Conservation (phyloP, 441 rosid species). For the Arabidopsis hybrid region DNA sequence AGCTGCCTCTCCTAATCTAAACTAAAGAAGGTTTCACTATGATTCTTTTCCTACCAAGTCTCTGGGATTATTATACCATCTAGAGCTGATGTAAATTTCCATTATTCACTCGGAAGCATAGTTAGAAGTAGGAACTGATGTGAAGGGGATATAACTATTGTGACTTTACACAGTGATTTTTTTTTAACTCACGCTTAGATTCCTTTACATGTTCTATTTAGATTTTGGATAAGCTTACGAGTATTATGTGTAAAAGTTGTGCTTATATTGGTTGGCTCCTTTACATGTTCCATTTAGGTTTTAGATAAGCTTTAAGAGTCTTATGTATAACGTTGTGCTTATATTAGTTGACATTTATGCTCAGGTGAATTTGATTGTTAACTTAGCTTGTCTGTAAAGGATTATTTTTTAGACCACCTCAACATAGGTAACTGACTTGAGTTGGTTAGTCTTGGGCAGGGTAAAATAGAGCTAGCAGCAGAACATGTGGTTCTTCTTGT, state of each 20-base stretch:
- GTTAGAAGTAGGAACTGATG: background rate
- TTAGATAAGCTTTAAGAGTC: slow-evolving; percentile 12
- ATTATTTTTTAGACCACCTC: background rate
- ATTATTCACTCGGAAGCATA: background rate
- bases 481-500: slow-evolving; percentile 6
- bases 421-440: background rate
- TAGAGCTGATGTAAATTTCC: background rate
- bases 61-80: background rate
- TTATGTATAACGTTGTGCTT: background rate
- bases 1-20: background rate
- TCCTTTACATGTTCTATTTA: background rate
- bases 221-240: background rate
- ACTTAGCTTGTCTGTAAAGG: background rate
- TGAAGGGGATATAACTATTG: background rate
- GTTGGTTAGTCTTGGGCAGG: background rate
- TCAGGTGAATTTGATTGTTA: background rate
- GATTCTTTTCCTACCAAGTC: background rate
- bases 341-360: slow-evolving; percentile 4
- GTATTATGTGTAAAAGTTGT: slow-evolving; percentile 3
- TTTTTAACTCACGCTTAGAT: background rate
- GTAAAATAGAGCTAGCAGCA: background rate
- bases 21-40: background rate
- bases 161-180: background rate
- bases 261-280: background rate
- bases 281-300: background rate